These are phyloP conservation scores for Xylariaceae sp. DNA, from an alignment of 2,329 filamentous ascomycete species.

Conservation along the genomic window DNA sequence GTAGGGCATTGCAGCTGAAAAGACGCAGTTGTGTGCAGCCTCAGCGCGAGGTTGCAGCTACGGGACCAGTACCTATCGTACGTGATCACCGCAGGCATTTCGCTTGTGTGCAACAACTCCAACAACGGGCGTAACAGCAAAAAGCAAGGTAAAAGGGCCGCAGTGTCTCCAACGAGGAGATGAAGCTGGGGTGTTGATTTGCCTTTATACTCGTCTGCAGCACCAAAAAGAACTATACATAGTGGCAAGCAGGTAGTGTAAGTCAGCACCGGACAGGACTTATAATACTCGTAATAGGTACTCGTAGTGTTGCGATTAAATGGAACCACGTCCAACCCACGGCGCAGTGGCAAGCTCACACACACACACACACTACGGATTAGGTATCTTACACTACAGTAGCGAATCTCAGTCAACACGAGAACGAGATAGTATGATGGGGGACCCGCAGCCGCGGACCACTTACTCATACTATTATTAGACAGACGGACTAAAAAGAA, in stretches of 20 bases:
- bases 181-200: no score
- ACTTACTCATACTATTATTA: neutral
- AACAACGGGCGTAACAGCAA: no score
- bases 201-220: no score
- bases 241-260: neutral
- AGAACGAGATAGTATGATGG: neutral
- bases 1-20: slow-evolving; percentile 9
- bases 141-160: no score
- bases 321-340: neutral
- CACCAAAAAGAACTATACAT: no score
- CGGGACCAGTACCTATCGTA: neutral
- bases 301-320: neutral
- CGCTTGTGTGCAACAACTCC: no score
- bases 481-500: no score
- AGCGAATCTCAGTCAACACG: neutral
- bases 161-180: no score
- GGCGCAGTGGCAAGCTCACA: no score
- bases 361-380: neutral
- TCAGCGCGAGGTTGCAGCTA: slow-evolving; percentile 18
- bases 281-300: neutral
- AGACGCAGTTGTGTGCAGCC: neutral
- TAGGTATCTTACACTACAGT: neutral
- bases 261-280: neutral
- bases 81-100: no score
- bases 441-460: no score